Base-by-base conservation (phyloP, 2,329 filamentous ascomycete genomes). In the Botrytis fragariae region DNA sequence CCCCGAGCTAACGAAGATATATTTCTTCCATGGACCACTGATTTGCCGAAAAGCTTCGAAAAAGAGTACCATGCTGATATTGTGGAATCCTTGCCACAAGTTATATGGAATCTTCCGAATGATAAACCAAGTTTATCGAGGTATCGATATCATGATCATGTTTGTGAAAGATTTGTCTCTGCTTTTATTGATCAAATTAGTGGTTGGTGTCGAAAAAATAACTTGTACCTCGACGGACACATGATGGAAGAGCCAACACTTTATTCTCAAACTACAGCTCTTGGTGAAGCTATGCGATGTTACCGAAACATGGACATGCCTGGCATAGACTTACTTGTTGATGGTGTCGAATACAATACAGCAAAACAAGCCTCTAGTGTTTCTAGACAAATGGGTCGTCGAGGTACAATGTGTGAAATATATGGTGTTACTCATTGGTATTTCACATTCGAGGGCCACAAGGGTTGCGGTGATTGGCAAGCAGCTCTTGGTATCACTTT, bases 171-270 rank as follows among this genome's bases (percentile, higher is more conserved):
- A 32, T 81, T 82, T 69, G 80, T 81, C 9, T 76, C 77, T 0
- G 78, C 80, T 0, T 80, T 78, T 72, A 79, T 81, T 62, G 80
- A 82, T 59, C 79, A 79, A 35, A 71, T 80, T 7, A 75, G 76
- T 32, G 45, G 51, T 20, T 81, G 80, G 79, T 81, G 80, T 62
- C 70, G 72, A n/a, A 74, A 75, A 7, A 81, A 81, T 22, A 72
- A 74, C 1, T 75, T 81, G 14, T 73, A 77, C 14, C 74, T 81
- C 25, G 76, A 79, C 51, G 81, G 80, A 0, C 80, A 81, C 37
- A 80, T 81, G 79, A 81, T 81, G 80, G 78, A 81, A 74, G 80
- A 82, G 64, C 79, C 79, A 10, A 80, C 76, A 1, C 76, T 82
- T 1, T 74, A 77, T 29, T 80, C 78, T 7, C 80, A 81, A 67